These are phyloP conservation scores for Penicillium frequentans DNA, from an alignment of 2,329 filamentous ascomycete species.

Conservation along the genomic window DNA sequence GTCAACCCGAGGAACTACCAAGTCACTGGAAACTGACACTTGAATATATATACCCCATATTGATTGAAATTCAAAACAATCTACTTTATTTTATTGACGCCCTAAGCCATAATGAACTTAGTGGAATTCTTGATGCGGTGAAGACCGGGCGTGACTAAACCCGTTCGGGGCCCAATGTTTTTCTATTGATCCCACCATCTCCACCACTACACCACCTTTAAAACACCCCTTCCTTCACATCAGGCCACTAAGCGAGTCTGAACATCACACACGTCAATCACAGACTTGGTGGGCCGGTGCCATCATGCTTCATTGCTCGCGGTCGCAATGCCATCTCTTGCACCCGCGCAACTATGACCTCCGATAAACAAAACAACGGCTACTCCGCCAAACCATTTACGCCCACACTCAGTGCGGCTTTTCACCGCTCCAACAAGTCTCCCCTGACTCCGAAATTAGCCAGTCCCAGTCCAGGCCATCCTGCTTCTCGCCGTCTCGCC, in stretches of 20 bases:
- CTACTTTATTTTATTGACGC: background rate
- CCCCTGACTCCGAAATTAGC: slow-evolving; percentile 63
- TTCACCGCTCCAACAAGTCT: slow-evolving; percentile 55
- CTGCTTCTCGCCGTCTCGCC: slow-evolving; percentile 34
- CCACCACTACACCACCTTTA: background rate
- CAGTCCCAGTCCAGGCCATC: slow-evolving; percentile 32
- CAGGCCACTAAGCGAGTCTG: slow-evolving; percentile 7
- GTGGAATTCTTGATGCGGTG: slow-evolving; percentile 22
- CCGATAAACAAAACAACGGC: slow-evolving; percentile 54
- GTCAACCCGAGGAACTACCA: background rate
- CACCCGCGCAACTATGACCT: slow-evolving; percentile 46
- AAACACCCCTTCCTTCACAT: slow-evolving; percentile 7
- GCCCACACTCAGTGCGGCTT: slow-evolving; percentile 66
- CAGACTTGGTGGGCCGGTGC: slow-evolving; percentile 17
- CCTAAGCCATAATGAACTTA: background rate
- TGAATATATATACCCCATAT: background rate
- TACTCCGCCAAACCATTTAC: slow-evolving; percentile 60
- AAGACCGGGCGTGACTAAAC: slow-evolving; percentile 25
- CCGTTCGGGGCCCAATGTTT: slow-evolving; percentile 28
- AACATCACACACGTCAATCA: slow-evolving; percentile 1
- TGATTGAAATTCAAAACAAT: background rate
- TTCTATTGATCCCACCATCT: slow-evolving; percentile 12
- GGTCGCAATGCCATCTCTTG: slow-evolving; percentile 50
- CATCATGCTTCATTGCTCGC: slow-evolving; percentile 36
- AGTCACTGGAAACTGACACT: background rate